Evolutionary conservation across 495 filamentous ascomycete genomes (phyloP).

Genomic region (Aspergillus haitiensis): DNA sequence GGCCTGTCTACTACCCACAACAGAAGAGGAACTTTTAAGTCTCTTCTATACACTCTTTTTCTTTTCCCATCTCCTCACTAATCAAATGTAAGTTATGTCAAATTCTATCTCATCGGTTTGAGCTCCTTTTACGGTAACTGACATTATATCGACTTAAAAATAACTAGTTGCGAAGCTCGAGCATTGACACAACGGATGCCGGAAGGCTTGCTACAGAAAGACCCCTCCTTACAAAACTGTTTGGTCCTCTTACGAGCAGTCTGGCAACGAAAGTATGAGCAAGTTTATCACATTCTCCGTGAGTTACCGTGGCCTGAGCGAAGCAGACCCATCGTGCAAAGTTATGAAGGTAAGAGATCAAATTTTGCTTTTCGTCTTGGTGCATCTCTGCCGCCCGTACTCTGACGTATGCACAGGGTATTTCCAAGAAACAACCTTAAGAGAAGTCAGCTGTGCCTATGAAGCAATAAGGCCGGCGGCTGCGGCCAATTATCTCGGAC

Average conservation of each 20-base stretch:
- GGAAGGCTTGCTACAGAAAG: constrained; percentile 33
- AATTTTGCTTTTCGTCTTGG: not conserved
- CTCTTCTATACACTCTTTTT: constrained; percentile 54
- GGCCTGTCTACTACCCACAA: constrained; percentile 36
- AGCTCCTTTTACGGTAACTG: constrained; percentile 7
- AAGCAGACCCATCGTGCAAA: constrained; percentile 39
- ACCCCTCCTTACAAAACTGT: constrained; percentile 47
- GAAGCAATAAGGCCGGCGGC: constrained; percentile 47
- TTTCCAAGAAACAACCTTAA: constrained; percentile 50
- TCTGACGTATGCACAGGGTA: constrained; percentile 27
- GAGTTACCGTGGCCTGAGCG: constrained; percentile 45
- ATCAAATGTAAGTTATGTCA: constrained; percentile 45
- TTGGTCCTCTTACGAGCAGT: constrained; percentile 48
- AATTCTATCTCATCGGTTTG: not conserved
- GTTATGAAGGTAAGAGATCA: constrained; percentile 43
- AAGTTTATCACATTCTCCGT: constrained; percentile 45
- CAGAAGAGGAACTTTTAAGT: constrained; percentile 38
- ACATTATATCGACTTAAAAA: not conserved
- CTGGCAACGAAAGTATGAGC: constrained; percentile 49
- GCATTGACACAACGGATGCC: constrained; percentile 53
- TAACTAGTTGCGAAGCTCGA: constrained; percentile 51
- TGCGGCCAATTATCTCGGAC: constrained; percentile 49
- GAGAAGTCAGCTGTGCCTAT: constrained; percentile 49
- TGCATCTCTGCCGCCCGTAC: constrained; percentile 4
- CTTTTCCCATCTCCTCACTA: constrained; percentile 51